These are phyloP conservation scores for Aurantiochytrium sp. DNA, from an alignment of 108 stramenopile species.

Conservation along the genomic window DNA sequence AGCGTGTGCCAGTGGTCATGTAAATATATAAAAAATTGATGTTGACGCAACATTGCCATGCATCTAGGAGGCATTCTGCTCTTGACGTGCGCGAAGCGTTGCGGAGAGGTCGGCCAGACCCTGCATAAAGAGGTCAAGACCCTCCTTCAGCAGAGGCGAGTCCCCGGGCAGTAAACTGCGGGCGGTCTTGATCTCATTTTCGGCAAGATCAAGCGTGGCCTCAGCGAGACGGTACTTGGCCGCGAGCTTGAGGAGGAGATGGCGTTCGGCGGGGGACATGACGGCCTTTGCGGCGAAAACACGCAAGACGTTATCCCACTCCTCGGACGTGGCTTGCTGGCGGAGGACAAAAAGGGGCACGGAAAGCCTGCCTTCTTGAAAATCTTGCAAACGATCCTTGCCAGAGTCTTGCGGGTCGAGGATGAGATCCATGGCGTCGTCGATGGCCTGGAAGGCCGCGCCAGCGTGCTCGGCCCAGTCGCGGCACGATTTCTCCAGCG, in stretches of 20 bases:
- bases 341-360: not conserved
- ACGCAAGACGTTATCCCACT: not conserved
- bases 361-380: not conserved
- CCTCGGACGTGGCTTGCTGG: not conserved
- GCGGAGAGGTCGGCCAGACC: not conserved
- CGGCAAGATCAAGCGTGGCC: not conserved
- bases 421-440: not conserved
- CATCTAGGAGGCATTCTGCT: too few relatives aligned
- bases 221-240: not conserved
- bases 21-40: too few relatives aligned
- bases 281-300: not conserved
- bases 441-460: constrained; percentile 1
- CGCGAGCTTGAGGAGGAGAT: not conserved
- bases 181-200: not conserved
- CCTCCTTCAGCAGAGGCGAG: not conserved
- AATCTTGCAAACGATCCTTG: not conserved
- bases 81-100: not conserved
- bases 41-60: too few relatives aligned
- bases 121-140: not conserved
- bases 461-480: not conserved
- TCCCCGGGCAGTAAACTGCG: not conserved
- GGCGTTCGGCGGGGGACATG: not conserved
- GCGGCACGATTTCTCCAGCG: not conserved
- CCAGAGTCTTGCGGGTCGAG: not conserved
- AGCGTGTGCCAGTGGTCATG: too few relatives aligned